Percentiles rank a stretch among this genome's conserved stretches.
Evolutionary conservation across 2,329 filamentous ascomycete species (phyloP).

Genomic region (Aplosporella prunicola): DNA sequence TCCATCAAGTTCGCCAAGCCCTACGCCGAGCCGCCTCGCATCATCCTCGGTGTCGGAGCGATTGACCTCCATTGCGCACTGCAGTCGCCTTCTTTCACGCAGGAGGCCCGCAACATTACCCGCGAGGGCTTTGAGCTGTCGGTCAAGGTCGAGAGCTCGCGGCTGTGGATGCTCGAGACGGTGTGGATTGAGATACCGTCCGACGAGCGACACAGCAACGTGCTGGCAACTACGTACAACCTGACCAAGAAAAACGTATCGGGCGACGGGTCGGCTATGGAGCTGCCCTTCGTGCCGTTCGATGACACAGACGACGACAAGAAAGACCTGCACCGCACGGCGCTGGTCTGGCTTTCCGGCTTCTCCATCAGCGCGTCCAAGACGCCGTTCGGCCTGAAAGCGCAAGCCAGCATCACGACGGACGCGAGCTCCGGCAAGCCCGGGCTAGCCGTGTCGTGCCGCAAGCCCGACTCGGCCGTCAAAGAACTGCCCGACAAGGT

Average conservation of each 20-base stretch:
- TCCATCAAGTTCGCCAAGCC: not conserved
- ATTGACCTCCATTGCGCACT: not conserved
- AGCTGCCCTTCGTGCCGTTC: not conserved
- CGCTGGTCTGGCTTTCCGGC: not conserved
- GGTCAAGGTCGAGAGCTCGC: not conserved
- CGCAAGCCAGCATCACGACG: not conserved
- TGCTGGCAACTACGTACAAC: not conserved
- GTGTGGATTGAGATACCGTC: not conserved
- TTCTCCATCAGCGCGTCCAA: not conserved
- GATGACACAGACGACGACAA: not conserved
- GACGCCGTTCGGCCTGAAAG: not conserved
- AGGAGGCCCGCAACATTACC: not conserved
- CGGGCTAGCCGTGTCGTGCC: not conserved
- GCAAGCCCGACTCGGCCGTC: not conserved
- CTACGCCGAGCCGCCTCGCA: not conserved
- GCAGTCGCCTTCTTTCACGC: not conserved
- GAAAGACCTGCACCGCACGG: not conserved
- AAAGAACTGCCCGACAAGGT: not conserved
- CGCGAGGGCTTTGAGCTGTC: not conserved
- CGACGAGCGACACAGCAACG: not conserved
- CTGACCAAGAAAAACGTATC: not conserved
- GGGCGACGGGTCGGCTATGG: not conserved
- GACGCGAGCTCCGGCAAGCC: not conserved
- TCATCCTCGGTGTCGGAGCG: constrained; percentile 1
- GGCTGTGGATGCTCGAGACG: not conserved